phyloP scores from a whole-genome alignment of 1,284 basidiomycete genomes.

The Tremellales sp. region DNA sequence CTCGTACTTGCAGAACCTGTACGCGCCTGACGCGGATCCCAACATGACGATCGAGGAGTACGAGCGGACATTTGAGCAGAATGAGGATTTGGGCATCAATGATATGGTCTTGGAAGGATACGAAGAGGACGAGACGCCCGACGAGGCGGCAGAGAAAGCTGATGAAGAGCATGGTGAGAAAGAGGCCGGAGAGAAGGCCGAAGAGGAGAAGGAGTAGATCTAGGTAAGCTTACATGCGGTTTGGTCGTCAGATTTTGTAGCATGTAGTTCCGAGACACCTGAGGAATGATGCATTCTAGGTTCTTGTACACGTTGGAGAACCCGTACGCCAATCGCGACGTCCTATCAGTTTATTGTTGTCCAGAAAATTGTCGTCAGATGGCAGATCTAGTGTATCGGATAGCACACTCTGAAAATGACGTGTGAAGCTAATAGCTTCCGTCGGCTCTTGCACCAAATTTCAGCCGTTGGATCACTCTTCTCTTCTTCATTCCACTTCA shows the following conservation, averaged over 20 bases:
- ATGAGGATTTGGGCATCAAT: constrained; percentile 92
- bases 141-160: constrained; percentile 17
- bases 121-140: constrained; percentile 49
- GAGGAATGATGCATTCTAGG: background rate
- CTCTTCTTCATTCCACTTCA: too few species aligned
- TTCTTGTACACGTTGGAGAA: too few species aligned
- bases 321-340: too few species aligned
- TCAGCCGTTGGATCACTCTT: too few species aligned
- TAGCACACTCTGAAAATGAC: too few species aligned
- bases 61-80: constrained; percentile 81
- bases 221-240: background rate
- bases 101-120: constrained; percentile 93
- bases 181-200: background rate
- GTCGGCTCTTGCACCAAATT: too few species aligned
- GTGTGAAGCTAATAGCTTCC: too few species aligned
- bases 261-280: background rate
- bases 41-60: constrained; percentile 83
- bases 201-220: background rate
- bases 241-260: too few species aligned
- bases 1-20: constrained; percentile 93
- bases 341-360: too few species aligned
- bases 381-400: too few species aligned
- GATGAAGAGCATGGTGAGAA: background rate
- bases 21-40: constrained; percentile 86
- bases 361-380: too few species aligned